Evolutionary conservation across 1,284 basidiomycete species (phyloP), one percentile per base, ranked within the genome.

Genomic region (Leccinum subrobustum): DNA sequence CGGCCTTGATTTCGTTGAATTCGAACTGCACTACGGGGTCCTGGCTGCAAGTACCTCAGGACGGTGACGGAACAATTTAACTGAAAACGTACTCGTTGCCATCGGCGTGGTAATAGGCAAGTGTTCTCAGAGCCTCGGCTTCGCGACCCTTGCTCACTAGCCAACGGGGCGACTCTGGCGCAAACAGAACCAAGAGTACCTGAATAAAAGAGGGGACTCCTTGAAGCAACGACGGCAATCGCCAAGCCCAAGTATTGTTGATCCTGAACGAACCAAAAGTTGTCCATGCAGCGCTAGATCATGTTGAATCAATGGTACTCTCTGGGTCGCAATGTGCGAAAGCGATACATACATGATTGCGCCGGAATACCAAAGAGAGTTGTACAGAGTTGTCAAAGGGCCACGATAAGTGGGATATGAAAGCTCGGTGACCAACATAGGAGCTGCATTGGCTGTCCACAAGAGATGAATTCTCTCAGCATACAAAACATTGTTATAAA

Each of bases 61-160:
- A 1, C 8, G 1, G 53, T 18, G 42, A 20, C 33, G 3, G 25
- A 7, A 25, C 0, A 16, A 29, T 29, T 1, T 8, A 0, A 29
- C 0, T 37, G 8, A 6, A 29, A 14, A 53, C 60, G 83, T 65
- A 83, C 81, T 78, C 75, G 60, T 91, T 83, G 58, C 88, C 83
- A 64, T 90, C 85, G 9, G 88, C 88, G 63, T 92, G 89, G 73
- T 91, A 91, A 73, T 91, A 88, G 0, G 88, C 88, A 29, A 92
- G 79, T 1, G 80, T 84, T 71, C 79, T 73, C 25, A 89, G 74
- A 4, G 89, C 89, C 71, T 89, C 76, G 2, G 69, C 77, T 29
- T 90, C 82, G 60, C 80, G 81, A 55, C 87, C 88, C 73, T 87
- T 88, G 74, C 79, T 83, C 60, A 91, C 74, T 61, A 90, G 74